These are phyloP conservation scores for Aspergillus heteromorphus DNA, from an alignment of 495 filamentous ascomycete genomes.

Conservation along the genomic window DNA sequence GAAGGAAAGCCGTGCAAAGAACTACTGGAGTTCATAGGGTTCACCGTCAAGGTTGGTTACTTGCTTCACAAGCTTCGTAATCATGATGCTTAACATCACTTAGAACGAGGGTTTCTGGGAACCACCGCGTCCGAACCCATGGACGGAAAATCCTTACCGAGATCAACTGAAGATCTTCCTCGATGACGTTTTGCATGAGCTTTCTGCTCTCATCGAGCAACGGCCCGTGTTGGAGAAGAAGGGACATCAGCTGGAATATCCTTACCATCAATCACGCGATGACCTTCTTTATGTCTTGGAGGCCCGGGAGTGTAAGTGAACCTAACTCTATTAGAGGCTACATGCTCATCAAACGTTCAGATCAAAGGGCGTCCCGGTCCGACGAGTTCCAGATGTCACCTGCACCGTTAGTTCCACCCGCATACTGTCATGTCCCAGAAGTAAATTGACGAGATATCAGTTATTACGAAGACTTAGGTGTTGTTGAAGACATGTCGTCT, in stretches of 20 bases:
- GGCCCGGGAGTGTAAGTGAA: conserved; percentile 41
- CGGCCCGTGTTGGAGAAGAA: conserved; percentile 42
- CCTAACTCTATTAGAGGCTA: not conserved
- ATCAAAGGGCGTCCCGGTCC: conserved; percentile 23
- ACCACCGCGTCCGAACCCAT: conserved; percentile 37
- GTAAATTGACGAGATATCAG: conserved; percentile 19
- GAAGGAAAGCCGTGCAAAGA: conserved; percentile 51
- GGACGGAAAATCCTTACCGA: conserved; percentile 35
- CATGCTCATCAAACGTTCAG: conserved; percentile 16
- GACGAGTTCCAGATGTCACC: conserved; percentile 33
- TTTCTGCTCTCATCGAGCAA: conserved; percentile 40
- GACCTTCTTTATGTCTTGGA: conserved; percentile 44
- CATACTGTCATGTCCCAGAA: not conserved
- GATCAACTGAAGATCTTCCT: conserved; percentile 44
- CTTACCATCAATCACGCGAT: conserved; percentile 26
- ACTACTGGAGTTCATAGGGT: conserved; percentile 60
- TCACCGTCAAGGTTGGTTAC: conserved; percentile 39
- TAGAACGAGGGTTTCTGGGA: conserved; percentile 40
- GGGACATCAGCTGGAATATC: conserved; percentile 25
- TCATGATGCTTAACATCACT: conserved; percentile 11
- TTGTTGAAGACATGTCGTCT: conserved; percentile 39
- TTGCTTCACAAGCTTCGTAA: not conserved
- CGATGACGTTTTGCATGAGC: conserved; percentile 52
- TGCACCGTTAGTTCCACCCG: conserved; percentile 27
- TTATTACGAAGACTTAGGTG: conserved; percentile 41